Percentiles rank a stretch among this genome's conserved stretches.
Conservation (phyloP, 2,329 filamentous ascomycete species). For the Rachicladosporium sp. region DNA sequence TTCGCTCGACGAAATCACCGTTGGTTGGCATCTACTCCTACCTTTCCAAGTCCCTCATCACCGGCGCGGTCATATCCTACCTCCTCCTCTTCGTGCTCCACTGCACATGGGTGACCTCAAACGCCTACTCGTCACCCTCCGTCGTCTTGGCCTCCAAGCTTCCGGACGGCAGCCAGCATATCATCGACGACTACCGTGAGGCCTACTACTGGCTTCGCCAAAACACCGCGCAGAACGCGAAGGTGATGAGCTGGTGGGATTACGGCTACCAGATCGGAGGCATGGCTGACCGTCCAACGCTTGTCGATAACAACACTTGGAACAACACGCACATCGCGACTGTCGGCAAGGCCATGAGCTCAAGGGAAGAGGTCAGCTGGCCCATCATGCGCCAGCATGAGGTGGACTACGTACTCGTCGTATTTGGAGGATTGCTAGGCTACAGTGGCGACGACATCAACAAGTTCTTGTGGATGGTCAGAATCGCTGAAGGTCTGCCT, state of each 20-base stretch:
- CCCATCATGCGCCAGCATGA: conserved; percentile 97
- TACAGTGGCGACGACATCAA: conserved; percentile 99
- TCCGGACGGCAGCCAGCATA: conserved; percentile 91
- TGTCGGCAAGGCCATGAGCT: conserved; percentile 98
- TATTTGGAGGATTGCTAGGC: conserved; percentile 88
- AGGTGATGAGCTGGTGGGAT: conserved; percentile 99
- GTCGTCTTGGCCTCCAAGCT: conserved; percentile 86
- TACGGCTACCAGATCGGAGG: conserved; percentile 99
- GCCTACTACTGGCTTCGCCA: conserved; percentile 99
- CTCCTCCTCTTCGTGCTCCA: conserved; percentile 89
- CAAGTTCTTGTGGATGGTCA: conserved; percentile 99
- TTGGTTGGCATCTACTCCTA: conserved; percentile 72
- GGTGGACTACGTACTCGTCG: conserved; percentile 95
- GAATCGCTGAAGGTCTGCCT: conserved; percentile 74
- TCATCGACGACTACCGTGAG: conserved; percentile 98
- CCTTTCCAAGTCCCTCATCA: conserved; percentile 68
- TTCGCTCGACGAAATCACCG: conserved; percentile 61
- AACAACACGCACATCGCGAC: conserved; percentile 99
- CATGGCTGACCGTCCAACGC: conserved; percentile 92
- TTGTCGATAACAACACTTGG: conserved; percentile 99
- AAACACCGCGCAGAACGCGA: conserved; percentile 88
- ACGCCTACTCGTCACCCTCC: conserved; percentile 95
- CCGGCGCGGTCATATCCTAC: conserved; percentile 61
- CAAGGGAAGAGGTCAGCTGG: conserved; percentile 93
- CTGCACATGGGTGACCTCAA: conserved; percentile 98